Evolutionary conservation across 2,329 filamentous ascomycete species (phyloP).

Genomic region (Curvularia spicifera): DNA sequence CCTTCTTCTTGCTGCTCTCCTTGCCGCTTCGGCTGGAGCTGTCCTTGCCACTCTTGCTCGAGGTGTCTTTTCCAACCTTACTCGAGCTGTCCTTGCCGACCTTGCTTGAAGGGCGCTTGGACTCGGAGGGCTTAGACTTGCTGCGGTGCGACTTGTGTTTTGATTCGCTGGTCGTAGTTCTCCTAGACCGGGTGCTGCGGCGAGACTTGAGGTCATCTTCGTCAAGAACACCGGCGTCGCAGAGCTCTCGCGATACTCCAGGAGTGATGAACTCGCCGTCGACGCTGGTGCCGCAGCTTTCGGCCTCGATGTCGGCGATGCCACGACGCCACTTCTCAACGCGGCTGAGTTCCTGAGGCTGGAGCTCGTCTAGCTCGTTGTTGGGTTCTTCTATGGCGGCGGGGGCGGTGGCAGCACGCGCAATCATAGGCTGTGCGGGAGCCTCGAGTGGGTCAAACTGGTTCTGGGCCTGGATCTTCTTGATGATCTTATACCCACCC

Average conservation of each 20-base stretch:
- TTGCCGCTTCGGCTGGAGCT: constrained; percentile 31
- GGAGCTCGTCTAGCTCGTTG: constrained; percentile 61
- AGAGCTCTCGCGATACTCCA: constrained; percentile 55
- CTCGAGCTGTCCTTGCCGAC: constrained; percentile 6
- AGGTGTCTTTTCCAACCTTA: constrained; percentile 18
- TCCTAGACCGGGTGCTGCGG: constrained; percentile 32
- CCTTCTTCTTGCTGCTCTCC: constrained; percentile 40
- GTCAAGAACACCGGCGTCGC: constrained; percentile 55
- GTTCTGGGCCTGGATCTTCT: constrained; percentile 69
- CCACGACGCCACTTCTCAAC: constrained; percentile 70
- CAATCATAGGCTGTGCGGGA: constrained; percentile 22
- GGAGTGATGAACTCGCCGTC: constrained; percentile 71
- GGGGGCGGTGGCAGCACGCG: constrained; percentile 15
- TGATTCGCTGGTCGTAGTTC: constrained; percentile 28
- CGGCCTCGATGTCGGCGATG: constrained; percentile 63
- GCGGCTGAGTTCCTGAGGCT: constrained; percentile 61
- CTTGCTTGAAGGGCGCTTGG: constrained; percentile 7
- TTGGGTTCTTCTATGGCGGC: constrained; percentile 21
- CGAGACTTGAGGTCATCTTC: constrained; percentile 56
- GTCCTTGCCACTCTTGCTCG: constrained; percentile 26
- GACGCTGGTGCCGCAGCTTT: constrained; percentile 64
- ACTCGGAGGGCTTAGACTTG: constrained; percentile 9
- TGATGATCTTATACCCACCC: constrained; percentile 96
- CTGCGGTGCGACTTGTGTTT: constrained; percentile 40
- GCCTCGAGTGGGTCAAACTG: constrained; percentile 47